Conservation (phyloP, 352 stramenopile species). For the Thraustochytrium striatum region DNA sequence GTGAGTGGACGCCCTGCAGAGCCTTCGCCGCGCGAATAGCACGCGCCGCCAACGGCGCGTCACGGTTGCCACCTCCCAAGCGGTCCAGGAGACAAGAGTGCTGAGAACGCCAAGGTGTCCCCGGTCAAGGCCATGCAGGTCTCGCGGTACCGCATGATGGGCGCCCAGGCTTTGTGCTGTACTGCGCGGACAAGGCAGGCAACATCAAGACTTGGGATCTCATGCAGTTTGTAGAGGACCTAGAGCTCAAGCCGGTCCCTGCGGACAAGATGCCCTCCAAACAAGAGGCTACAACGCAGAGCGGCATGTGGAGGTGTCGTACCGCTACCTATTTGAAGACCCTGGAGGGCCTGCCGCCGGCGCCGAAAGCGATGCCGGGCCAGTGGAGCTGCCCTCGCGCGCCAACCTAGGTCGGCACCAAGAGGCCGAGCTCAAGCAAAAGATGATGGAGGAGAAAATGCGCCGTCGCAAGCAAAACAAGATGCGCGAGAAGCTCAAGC, state of each 20-base stretch:
- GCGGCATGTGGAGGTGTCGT: conserved; percentile 21
- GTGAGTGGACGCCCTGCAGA: too few species aligned
- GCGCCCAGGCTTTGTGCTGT: background rate
- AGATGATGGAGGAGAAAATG: conserved; percentile 27
- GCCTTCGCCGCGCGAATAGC: too few species aligned
- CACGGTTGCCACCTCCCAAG: too few species aligned
- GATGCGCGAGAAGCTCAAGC: conserved; percentile 40
- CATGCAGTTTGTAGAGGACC: conserved; percentile 3
- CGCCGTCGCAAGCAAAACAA: conserved; percentile 13
- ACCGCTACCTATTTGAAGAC: conserved; percentile 43
- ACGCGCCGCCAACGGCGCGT: too few species aligned
- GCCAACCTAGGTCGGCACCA: background rate
- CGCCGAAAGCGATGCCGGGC: background rate
- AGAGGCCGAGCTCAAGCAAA: background rate
- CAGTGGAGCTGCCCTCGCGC: background rate
- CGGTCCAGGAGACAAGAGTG: too few species aligned
- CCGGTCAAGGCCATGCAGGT: too few species aligned
- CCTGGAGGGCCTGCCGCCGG: background rate
- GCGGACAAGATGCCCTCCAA: background rate
- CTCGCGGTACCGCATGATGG: too few species aligned
- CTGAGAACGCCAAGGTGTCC: too few species aligned
- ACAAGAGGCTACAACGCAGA: conserved; percentile 43
- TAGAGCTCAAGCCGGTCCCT: conserved; percentile 17
- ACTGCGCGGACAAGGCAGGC: conserved; percentile 14
- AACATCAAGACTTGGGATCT: conserved; percentile 45